Evolutionary conservation across 2,329 filamentous ascomycete genomes (phyloP).

Genomic region (Stagonosporopsis cucurbitacearum): DNA sequence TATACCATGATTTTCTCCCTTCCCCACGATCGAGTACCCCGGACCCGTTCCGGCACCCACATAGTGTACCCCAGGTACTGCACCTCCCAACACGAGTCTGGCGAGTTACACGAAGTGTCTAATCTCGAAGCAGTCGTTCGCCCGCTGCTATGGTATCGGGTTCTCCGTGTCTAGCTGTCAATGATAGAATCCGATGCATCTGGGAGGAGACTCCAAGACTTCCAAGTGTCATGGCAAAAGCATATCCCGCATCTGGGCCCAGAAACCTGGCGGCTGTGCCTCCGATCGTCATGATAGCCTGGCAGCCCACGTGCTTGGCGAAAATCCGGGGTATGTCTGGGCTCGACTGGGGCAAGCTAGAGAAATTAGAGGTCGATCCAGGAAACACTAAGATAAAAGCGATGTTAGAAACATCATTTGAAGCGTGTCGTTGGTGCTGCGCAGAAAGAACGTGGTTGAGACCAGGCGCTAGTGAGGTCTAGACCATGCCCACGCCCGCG

Average conservation of each 20-base stretch:
- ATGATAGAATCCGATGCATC: slow-evolving; percentile 8
- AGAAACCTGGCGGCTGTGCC: slow-evolving; percentile 9
- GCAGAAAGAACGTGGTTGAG: slow-evolving; percentile 1
- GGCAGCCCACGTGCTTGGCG: slow-evolving; percentile 14
- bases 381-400: neutral
- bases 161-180: slow-evolving; percentile 5
- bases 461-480: slow-evolving; percentile 11
- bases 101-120: slow-evolving; percentile 2
- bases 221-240: slow-evolving; percentile 4
- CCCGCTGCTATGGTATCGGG: slow-evolving; percentile 18
- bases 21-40: slow-evolving; percentile 9
- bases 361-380: neutral
- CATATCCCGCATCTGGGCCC: slow-evolving; percentile 9
- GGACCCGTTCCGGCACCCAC: slow-evolving; percentile 12
- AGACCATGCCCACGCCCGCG: slow-evolving; percentile 5
- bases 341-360: neutral
- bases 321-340: slow-evolving; percentile 13
- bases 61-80: slow-evolving; percentile 16
- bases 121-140: slow-evolving; percentile 1
- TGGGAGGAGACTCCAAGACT: slow-evolving; percentile 10
- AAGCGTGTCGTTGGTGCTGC: neutral
- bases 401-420: neutral
- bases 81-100: slow-evolving; percentile 1
- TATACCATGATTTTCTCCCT: slow-evolving; percentile 11
- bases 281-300: slow-evolving; percentile 15